Conservation (phyloP, 768 basidiomycete species). For the Pleurotus ostreatus region DNA sequence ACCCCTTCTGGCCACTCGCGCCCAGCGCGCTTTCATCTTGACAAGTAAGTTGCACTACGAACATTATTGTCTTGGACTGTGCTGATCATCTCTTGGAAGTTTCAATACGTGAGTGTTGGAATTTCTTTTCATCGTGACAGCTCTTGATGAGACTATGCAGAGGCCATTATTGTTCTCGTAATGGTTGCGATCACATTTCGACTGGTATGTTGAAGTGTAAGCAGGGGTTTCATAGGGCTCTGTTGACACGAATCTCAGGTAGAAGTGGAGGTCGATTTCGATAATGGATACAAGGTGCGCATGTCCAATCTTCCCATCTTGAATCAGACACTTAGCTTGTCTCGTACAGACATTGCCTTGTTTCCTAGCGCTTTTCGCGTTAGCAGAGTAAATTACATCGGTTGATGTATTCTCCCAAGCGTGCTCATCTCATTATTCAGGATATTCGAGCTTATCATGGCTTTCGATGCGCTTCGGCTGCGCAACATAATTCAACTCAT, state of each 20-base stretch:
- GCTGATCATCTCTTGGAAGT: conserved; percentile 29
- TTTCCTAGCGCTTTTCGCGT: conserved; percentile 78
- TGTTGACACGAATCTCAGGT: conserved; percentile 35
- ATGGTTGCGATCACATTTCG: conserved; percentile 74
- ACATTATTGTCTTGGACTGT: too few species aligned
- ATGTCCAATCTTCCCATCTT: background rate
- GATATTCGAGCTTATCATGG: conserved; percentile 76
- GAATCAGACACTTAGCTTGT: conserved; percentile 1
- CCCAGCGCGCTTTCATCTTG: conserved; percentile 67
- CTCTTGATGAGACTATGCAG: conserved; percentile 31
- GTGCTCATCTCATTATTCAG: conserved; percentile 31
- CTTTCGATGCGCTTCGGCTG: conserved; percentile 74
- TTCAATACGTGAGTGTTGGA: conserved; percentile 49
- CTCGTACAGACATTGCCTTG: conserved; percentile 11
- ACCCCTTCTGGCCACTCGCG: conserved; percentile 65
- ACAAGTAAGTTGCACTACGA: conserved; percentile 48
- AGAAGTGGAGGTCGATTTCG: conserved; percentile 41
- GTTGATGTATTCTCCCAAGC: background rate
- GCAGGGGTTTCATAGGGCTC: background rate
- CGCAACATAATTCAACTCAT: conserved; percentile 78
- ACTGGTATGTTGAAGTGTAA: conserved; percentile 37
- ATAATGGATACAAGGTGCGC: conserved; percentile 49
- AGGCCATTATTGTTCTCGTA: conserved; percentile 69
- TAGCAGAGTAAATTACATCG: conserved; percentile 61
- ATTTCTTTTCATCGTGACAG: background rate